Conservation (phyloP, 106 monocot species). For the Dendrobium officinale region DNA sequence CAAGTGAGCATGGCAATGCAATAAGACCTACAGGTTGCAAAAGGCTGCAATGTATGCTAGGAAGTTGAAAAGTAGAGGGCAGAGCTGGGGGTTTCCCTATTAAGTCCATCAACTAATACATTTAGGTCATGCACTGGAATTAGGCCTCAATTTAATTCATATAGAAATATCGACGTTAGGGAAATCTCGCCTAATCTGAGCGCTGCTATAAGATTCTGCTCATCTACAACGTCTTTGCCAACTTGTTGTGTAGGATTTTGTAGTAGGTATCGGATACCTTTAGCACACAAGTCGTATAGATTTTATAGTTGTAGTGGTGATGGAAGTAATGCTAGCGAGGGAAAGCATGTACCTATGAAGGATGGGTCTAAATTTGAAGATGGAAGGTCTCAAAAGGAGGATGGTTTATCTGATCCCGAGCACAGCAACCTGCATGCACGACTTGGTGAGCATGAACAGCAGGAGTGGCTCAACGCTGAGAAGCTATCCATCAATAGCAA, state of each 20-base stretch:
- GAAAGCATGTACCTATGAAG: constrained; percentile 43
- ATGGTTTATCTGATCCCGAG: constrained; percentile 3
- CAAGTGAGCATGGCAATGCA: constrained; percentile 1
- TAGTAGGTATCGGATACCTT: constrained; percentile 5
- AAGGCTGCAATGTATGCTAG: constrained; percentile 42
- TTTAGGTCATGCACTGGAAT: neutral
- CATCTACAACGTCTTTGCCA: constrained; percentile 5
- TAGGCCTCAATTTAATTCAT: constrained; percentile 7
- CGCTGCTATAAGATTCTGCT: constrained; percentile 20
- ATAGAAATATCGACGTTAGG: neutral
- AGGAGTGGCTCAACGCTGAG: constrained; percentile 73
- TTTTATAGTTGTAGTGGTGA: constrained; percentile 73
- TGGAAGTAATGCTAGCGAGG: constrained; percentile 55
- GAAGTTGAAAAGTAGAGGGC: constrained; percentile 36
- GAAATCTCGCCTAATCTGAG: neutral
- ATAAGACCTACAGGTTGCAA: neutral
- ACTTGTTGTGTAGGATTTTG: constrained; percentile 1
- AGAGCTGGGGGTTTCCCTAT: constrained; percentile 17
- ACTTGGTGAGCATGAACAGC: constrained; percentile 80
- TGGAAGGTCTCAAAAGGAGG: neutral
- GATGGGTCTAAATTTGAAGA: constrained; percentile 11
- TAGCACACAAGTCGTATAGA: constrained; percentile 14
- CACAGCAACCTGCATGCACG: constrained; percentile 52
- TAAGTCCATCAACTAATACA: constrained; percentile 10
- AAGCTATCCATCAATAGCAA: constrained; percentile 41